Conservation (phyloP, 1,139 yeast species). For the Maudiozyma humilis region DNA sequence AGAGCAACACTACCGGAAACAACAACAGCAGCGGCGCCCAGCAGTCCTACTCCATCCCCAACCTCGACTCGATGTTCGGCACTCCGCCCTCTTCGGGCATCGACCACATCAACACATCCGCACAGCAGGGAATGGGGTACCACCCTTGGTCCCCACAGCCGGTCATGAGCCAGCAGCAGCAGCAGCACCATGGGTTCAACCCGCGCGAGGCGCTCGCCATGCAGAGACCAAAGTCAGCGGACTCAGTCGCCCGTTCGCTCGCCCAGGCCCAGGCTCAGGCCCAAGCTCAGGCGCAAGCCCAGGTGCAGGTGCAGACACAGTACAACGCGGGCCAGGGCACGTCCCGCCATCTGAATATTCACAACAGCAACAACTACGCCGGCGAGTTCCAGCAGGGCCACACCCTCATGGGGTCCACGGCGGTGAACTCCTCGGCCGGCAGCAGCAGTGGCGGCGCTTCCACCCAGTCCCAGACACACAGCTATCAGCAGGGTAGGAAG, state of each 20-base stretch:
- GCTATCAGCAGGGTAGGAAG: background rate
- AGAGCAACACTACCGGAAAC: too few species aligned
- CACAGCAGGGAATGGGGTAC: slow-evolving; percentile 2
- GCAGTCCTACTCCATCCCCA: slow-evolving; percentile 2
- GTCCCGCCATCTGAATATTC: slow-evolving; percentile 17
- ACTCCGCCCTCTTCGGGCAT: background rate
- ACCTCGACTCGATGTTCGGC: slow-evolving; percentile 16
- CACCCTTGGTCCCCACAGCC: slow-evolving; percentile 30
- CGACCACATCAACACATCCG: background rate
- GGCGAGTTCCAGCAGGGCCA: background rate
- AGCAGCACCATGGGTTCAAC: slow-evolving; percentile 13
- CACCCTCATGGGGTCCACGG: background rate
- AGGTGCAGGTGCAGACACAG: background rate
- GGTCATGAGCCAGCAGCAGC: slow-evolving; percentile 23
- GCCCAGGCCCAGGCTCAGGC: background rate
- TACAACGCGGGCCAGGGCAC: too few species aligned
- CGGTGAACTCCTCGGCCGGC: too few species aligned
- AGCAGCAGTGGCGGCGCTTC: slow-evolving; percentile 6
- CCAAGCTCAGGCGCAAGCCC: too few species aligned
- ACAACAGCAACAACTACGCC: slow-evolving; percentile 4
- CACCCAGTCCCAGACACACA: background rate
- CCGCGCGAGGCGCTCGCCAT: slow-evolving; percentile 6
- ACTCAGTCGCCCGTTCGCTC: slow-evolving; percentile 21
- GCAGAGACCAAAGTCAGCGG: slow-evolving; percentile 38
- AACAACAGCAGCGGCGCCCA: too few species aligned